Base-by-base conservation (phyloP, 2,329 filamentous ascomycete species). In the Cytospora schulzeri region DNA sequence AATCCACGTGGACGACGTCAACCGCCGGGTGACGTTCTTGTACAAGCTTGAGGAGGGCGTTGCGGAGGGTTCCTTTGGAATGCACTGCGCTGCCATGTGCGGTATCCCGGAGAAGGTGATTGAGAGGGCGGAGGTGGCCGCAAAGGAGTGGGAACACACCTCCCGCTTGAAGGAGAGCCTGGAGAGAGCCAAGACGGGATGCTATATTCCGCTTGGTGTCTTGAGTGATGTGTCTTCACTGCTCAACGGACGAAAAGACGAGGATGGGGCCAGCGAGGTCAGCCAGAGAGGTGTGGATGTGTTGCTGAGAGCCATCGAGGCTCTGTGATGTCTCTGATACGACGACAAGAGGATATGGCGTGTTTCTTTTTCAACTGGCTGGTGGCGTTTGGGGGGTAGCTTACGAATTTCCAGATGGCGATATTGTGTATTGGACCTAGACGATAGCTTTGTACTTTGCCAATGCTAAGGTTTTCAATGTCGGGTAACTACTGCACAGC, bases 21-120 rank as follows among this genome's bases (percentile, higher is more conserved):
- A 92, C 64, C 86, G 92, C 28, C 88, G 89, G n/a, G 88, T 99
- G n/a, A 97, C 94, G 0, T 99, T 99, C 79, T 76, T 99, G 62
- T 99, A 99, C 80, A 93, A 92, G 72, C 85, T 99, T 0, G 95
- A 98, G 76, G 86, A 92, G 17, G 95, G 95, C 1, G 92, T 98
- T 12, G 95, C 95, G 0, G 93, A 98, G 76, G 95, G 95, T 19
- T 96, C 92, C 73, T 99, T 98, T 73, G 95, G 95, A 71, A 99
- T 99, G 95, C 95, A 99, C 76, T 99, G 95, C 74, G 95, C 95
- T 1, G 90, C 92, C 66, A 99, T 99, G 95, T 99, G 95, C 71
- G 95, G 95, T 1, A 98, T 99, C 68, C 87, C 92, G 0, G 81
- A 82, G 53, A 88, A 88, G 62, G 88, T 99, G 19, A 92, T 99